A percentile compares a stretch with the other conserved stretches of the same genome.
Conservation (phyloP, 2,329 filamentous ascomycete genomes). For the Intubia oerlemansii region DNA sequence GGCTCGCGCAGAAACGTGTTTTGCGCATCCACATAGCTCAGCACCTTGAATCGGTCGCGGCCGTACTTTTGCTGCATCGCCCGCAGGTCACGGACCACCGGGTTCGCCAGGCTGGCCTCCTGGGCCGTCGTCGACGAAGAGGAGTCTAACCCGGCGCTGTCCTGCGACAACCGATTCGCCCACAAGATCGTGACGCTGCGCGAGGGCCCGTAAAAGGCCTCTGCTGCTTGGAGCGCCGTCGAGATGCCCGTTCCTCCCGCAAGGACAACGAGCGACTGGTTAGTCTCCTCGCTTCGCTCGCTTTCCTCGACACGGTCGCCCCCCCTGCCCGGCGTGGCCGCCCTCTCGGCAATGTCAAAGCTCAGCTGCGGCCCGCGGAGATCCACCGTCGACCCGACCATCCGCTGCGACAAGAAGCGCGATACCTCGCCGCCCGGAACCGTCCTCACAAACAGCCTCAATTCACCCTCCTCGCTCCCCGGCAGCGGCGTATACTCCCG, state of each 20-base stretch:
- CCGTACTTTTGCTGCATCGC: slow-evolving; percentile 38
- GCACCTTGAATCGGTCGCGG: slow-evolving; percentile 35
- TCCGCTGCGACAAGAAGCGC: slow-evolving; percentile 49
- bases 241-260: slow-evolving; percentile 88
- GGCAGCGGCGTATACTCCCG: slow-evolving; percentile 83
- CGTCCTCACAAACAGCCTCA: slow-evolving; percentile 64
- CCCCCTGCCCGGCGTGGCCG: slow-evolving; percentile 1
- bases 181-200: slow-evolving; percentile 50
- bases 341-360: slow-evolving; percentile 21
- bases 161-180: slow-evolving; percentile 49
- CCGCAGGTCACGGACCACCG: slow-evolving; percentile 40
- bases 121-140: slow-evolving; percentile 15
- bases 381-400: slow-evolving; percentile 42
- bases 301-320: too few species aligned
- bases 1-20: slow-evolving; percentile 37
- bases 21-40: slow-evolving; percentile 72
- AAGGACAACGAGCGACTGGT: slow-evolving; percentile 46
- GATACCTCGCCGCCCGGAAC: slow-evolving; percentile 72
- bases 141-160: slow-evolving; percentile 32
- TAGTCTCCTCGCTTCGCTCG: background rate
- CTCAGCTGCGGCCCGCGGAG: slow-evolving; percentile 62
- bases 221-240: slow-evolving; percentile 63
- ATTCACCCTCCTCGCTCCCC: too few species aligned
- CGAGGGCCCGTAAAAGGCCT: slow-evolving; percentile 26
- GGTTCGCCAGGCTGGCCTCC: slow-evolving; percentile 12